phyloP scores from a whole-genome alignment of 2,329 filamentous ascomycete species.

The Epichloe scottii region DNA sequence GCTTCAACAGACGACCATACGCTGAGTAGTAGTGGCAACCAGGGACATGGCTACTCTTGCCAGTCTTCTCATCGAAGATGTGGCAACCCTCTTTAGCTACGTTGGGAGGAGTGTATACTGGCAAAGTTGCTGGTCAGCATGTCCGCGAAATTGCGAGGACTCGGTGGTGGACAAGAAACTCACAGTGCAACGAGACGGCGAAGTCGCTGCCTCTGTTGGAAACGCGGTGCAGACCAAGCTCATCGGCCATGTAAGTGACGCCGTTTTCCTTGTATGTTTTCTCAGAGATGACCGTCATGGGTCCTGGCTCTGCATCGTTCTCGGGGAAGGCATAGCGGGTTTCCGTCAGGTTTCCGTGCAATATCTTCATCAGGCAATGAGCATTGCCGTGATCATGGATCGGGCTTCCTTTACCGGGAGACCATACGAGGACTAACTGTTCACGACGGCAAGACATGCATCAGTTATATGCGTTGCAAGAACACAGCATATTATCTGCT shows the following conservation, averaged over 20 bases:
- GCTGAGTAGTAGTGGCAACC: conserved; percentile 62
- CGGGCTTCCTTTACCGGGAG: conserved; percentile 66
- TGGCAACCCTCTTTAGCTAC: conserved; percentile 72
- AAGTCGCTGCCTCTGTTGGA: conserved; percentile 63
- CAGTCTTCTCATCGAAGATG: conserved; percentile 67
- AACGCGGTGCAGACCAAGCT: conserved; percentile 75
- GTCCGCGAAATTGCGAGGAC: conserved; percentile 12
- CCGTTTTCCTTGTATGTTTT: conserved; percentile 56
- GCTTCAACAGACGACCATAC: conserved; percentile 37
- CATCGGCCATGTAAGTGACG: conserved; percentile 85
- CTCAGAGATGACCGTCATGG: conserved; percentile 53
- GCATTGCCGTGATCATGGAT: conserved; percentile 85
- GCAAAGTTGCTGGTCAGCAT: conserved; percentile 17
- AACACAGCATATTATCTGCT: background rate
- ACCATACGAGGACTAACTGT: conserved; percentile 80
- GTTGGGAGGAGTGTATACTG: conserved; percentile 79
- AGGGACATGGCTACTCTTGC: conserved; percentile 57
- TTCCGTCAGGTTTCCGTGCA: conserved; percentile 68
- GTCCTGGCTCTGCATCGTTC: conserved; percentile 31
- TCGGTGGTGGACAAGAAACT: conserved; percentile 15
- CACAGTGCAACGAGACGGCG: conserved; percentile 72
- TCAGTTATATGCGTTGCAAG: background rate
- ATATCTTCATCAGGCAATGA: conserved; percentile 85
- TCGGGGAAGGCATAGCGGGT: conserved; percentile 67
- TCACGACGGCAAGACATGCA: conserved; percentile 1